A percentile compares a stretch with the other conserved stretches of the same genome.
phyloP scores from a whole-genome alignment of 1,284 basidiomycete genomes.

The Somion occarium region DNA sequence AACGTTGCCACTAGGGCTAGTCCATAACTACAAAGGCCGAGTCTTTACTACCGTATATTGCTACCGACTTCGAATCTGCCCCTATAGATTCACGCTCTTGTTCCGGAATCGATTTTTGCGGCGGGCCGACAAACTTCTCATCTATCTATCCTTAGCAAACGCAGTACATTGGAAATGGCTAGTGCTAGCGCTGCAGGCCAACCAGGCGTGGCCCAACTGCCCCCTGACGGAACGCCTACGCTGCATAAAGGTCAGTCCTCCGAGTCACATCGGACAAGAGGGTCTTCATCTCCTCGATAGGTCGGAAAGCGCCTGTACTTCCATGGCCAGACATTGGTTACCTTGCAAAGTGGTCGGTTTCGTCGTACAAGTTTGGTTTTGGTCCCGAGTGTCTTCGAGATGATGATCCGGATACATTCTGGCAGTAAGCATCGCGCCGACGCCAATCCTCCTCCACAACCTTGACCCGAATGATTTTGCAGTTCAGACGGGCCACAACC shows the following conservation, averaged over 20 bases:
- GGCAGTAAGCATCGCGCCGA: slow-evolving; percentile 75
- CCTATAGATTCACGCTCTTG: too few species aligned
- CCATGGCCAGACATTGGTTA: slow-evolving; percentile 79
- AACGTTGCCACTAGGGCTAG: too few species aligned
- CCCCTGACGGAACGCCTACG: slow-evolving; percentile 30
- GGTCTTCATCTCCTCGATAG: slow-evolving; percentile 7
- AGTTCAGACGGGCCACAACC: slow-evolving; percentile 98
- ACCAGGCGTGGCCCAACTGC: slow-evolving; percentile 5
- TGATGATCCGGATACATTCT: slow-evolving; percentile 88
- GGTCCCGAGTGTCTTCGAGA: slow-evolving; percentile 91
- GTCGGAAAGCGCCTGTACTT: slow-evolving; percentile 42
- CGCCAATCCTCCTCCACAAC: not conserved
- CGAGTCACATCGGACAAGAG: slow-evolving; percentile 2
- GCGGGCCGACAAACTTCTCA: not conserved
- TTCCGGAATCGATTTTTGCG: too few species aligned
- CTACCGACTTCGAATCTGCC: too few species aligned
- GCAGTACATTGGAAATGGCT: slow-evolving; percentile 13
- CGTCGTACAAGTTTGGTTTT: slow-evolving; percentile 95
- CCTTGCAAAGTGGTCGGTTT: slow-evolving; percentile 94
- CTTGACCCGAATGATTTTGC: slow-evolving; percentile 12
- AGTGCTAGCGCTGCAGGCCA: slow-evolving; percentile 16
- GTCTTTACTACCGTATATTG: too few species aligned
- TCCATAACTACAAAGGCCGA: too few species aligned
- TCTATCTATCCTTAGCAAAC: slow-evolving; percentile 1
- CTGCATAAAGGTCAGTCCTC: slow-evolving; percentile 24